Conservation (phyloP, 148 eudicot species). For the Vaccinium macrocarpon region DNA sequence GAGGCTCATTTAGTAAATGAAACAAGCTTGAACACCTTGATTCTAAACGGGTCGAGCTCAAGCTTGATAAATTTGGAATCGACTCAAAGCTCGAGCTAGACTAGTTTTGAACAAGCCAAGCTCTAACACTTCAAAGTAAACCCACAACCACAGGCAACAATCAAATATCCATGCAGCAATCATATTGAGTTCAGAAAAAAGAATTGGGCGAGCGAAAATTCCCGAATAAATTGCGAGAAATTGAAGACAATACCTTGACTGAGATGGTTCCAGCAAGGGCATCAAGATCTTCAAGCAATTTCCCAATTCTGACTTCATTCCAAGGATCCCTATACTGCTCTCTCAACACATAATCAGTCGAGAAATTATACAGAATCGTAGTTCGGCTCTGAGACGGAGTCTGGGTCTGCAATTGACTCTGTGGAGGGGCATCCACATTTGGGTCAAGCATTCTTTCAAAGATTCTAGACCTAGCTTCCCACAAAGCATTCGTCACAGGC, state of each 20-base stretch:
- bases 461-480: conserved; percentile 80
- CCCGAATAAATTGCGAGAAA: not conserved
- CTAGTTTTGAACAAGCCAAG: not conserved
- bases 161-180: not conserved
- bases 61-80: not conserved
- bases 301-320: conserved; percentile 91
- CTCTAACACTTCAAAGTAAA: not conserved
- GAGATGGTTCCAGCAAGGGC: conserved; percentile 98
- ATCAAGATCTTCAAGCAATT: conserved; percentile 97
- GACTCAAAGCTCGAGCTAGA: not conserved
- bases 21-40: not conserved
- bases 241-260: conserved; percentile 55
- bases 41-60: not conserved
- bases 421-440: conserved; percentile 73
- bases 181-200: not conserved
- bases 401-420: conserved; percentile 54
- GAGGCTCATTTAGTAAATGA: too few relatives aligned
- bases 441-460: conserved; percentile 74
- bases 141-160: not conserved
- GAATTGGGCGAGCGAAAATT: not conserved
- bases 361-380: conserved; percentile 67
- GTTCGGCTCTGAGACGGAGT: conserved; percentile 69
- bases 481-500: conserved; percentile 88
- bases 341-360: conserved; percentile 72
- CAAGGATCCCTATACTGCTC: conserved; percentile 97